phyloP scores from a whole-genome alignment of 148 eudicot genomes.

The Chenopodium suecicum region DNA sequence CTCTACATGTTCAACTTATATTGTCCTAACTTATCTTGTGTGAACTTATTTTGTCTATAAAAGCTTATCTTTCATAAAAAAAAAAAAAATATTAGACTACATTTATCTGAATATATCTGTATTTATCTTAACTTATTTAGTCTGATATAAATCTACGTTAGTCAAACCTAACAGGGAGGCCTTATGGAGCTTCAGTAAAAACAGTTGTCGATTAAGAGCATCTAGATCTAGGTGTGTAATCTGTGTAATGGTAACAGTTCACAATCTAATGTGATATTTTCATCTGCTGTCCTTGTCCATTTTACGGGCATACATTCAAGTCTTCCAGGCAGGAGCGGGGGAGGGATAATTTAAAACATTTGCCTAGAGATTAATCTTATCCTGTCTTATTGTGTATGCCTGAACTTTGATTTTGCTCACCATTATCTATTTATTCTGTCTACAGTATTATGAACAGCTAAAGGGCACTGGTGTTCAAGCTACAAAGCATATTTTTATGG shows the following conservation, averaged over 20 bases:
- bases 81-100: too few relatives aligned
- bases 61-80: too few relatives aligned
- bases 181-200: not conserved
- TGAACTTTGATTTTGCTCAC: not conserved
- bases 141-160: too few relatives aligned
- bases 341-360: not conserved
- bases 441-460: constrained; percentile 61
- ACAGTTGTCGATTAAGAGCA: not conserved
- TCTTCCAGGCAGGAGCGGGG: not conserved
- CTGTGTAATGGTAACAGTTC: not conserved
- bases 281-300: not conserved
- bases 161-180: too few relatives aligned
- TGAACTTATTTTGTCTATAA: too few relatives aligned
- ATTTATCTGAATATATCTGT: too few relatives aligned
- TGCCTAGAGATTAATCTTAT: not conserved
- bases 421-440: constrained; percentile 16
- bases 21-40: too few relatives aligned
- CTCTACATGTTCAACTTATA: too few relatives aligned
- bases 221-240: not conserved
- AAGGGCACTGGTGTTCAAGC: constrained; percentile 40
- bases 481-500: constrained; percentile 67
- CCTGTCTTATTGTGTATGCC: not conserved
- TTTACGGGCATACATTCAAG: not conserved
- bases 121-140: too few relatives aligned
- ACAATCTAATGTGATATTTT: not conserved